Evolutionary conservation across 2,329 filamentous ascomycete genomes (phyloP), one percentile per base, ranked within the genome.

Genomic region (Hyphodiscus sp.): DNA sequence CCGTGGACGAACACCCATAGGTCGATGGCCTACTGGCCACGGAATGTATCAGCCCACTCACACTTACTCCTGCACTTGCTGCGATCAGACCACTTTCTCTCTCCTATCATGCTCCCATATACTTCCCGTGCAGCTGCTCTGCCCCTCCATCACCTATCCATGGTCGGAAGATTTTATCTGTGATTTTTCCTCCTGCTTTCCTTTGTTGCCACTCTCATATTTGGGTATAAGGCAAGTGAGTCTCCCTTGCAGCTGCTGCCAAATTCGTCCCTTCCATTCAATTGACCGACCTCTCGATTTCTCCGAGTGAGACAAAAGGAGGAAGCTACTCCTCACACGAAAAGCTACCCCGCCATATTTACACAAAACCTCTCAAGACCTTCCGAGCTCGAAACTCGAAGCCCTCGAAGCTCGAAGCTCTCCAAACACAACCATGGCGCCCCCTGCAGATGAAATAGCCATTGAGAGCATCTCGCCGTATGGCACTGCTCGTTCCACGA

Each of bases 401-500:
- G n/a, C n/a, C n/a, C n/a, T n/a, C n/a, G n/a, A n/a, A n/a, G n/a
- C n/a, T n/a, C 29, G 29, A n/a, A 38, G 33, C 33, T 38, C 33
- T 38, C 33, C 33, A 38, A 38, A 38, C 16, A 13, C 33, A 5
- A 38, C 16, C 16, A 64, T 64, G 62, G 59, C 58, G 51, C 51
- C 61, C 29, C 57, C 60, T 49, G 55, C 61, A 47, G 59, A 60
- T 13, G 64, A 69, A 44, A 59, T 66, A 20, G 71, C 76, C 56
- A 70, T 72, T 54, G 73, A 78, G 65, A 81, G 76, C 64, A 83
- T 88, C 66, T 80, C 78, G 62, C 74, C 84, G 8, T 89, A 79
- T 65, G 85, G 85, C 61, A 69, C 73, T 50, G 84, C 85, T 63
- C 79, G 85, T 50, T 83, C 85, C 23, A 87, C 84, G 1, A 65